Conservation (phyloP, 2,329 filamentous ascomycete species). For the Trichoderma arundinaceum region DNA sequence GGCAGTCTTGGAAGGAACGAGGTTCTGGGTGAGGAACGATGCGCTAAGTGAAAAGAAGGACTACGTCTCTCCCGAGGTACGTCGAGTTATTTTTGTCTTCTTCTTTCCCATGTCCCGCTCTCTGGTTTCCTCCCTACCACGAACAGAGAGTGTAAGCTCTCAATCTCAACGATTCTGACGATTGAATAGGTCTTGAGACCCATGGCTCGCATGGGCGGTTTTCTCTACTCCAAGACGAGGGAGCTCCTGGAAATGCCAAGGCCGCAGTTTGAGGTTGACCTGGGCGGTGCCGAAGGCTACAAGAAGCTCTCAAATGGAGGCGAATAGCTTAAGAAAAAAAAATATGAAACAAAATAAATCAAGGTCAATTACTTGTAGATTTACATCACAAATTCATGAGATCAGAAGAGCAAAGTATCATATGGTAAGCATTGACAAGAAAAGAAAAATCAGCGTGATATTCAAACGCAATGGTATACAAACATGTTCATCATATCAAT, state of each 20-base stretch:
- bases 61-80: constrained; percentile 72
- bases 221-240: constrained; percentile 76
- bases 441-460: constrained; percentile 6
- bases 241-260: constrained; percentile 75
- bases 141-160: background rate
- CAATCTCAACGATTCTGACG: background rate
- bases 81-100: constrained; percentile 37
- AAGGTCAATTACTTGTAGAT: background rate
- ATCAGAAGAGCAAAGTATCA: background rate
- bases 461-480: constrained; percentile 29
- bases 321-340: constrained; percentile 29
- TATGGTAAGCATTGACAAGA: background rate
- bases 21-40: constrained; percentile 90
- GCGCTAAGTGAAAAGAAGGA: constrained; percentile 79
- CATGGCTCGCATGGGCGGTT: constrained; percentile 80
- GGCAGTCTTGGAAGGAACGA: constrained; percentile 79
- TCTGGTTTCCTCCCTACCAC: background rate
- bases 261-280: constrained; percentile 60
- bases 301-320: constrained; percentile 59
- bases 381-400: background rate
- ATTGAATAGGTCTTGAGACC: constrained; percentile 69
- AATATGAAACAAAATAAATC: background rate
- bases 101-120: too few species aligned
- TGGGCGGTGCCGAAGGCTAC: constrained; percentile 59
- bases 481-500: constrained; percentile 28